Percentiles rank a stretch among this genome's conserved stretches.
These are phyloP conservation scores for Trichoderma atrobrunneum DNA, from an alignment of 2,329 filamentous ascomycete genomes.

Conservation along the genomic window DNA sequence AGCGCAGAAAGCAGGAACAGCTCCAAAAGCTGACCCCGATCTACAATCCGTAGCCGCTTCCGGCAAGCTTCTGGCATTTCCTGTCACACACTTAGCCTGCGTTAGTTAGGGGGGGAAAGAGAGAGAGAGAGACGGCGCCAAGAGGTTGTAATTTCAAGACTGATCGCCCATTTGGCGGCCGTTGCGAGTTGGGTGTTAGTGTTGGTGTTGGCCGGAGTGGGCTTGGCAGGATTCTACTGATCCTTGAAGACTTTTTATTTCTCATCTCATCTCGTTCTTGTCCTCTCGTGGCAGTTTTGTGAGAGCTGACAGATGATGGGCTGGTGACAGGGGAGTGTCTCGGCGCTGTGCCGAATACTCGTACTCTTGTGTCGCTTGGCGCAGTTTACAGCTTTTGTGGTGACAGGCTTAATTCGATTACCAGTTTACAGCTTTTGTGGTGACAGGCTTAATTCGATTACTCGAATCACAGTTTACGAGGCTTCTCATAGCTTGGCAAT, in stretches of 20 bases:
- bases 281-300: not conserved
- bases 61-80: constrained; percentile 9
- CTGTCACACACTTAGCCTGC: not conserved
- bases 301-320: not conserved
- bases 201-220: not conserved
- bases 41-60: not conserved
- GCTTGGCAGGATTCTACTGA: not conserved
- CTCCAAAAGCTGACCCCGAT: not conserved
- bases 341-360: not conserved
- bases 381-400: not conserved
- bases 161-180: not conserved
- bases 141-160: constrained; percentile 1
- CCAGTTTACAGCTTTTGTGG: not conserved
- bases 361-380: not conserved
- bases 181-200: not conserved
- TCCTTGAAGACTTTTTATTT: not conserved
- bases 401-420: too few species aligned
- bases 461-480: not conserved
- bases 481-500: not conserved
- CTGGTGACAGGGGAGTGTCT: not conserved
- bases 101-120: not conserved
- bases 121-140: not conserved
- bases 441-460: not conserved
- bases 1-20: not conserved
- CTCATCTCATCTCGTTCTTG: not conserved